Conservation (phyloP, 306 rosid species). For the Glycyrrhiza uralensis region DNA sequence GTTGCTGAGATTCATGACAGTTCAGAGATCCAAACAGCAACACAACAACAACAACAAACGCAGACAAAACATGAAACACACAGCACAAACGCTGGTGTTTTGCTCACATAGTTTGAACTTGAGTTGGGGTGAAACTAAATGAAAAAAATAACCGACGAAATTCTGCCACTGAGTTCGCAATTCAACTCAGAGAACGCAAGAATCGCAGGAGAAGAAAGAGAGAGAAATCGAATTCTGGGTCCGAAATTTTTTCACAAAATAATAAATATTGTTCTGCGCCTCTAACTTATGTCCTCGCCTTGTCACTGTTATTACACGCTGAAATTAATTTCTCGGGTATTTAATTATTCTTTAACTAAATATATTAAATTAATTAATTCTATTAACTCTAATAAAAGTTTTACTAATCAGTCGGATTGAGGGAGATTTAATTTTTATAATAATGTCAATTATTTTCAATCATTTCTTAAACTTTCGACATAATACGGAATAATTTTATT, state of each 20-base stretch:
- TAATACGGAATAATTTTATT: background rate
- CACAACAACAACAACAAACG: background rate
- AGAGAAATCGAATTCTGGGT: slow-evolving; percentile 22
- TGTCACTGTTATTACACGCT: slow-evolving; percentile 48
- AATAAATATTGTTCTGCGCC: slow-evolving; percentile 29
- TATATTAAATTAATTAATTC: background rate
- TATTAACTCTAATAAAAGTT: background rate
- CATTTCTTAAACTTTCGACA: background rate
- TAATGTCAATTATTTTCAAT: too few species aligned
- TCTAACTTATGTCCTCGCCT: slow-evolving; percentile 39
- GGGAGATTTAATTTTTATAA: background rate
- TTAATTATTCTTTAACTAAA: slow-evolving; percentile 23
- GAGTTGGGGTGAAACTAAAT: background rate
- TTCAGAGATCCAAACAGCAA: slow-evolving; percentile 38
- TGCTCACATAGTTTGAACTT: slow-evolving; percentile 37
- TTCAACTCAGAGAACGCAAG: slow-evolving; percentile 34
- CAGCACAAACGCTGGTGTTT: background rate
- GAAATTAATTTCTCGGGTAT: slow-evolving; percentile 28
- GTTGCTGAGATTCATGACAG: slow-evolving; percentile 61
- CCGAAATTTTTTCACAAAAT: background rate
- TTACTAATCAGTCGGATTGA: background rate
- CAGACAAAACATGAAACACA: background rate
- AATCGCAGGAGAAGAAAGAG: slow-evolving; percentile 33
- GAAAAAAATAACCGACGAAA: background rate
- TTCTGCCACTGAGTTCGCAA: slow-evolving; percentile 29